Conservation (phyloP, 768 basidiomycete genomes). For the Boletellus sp. region DNA sequence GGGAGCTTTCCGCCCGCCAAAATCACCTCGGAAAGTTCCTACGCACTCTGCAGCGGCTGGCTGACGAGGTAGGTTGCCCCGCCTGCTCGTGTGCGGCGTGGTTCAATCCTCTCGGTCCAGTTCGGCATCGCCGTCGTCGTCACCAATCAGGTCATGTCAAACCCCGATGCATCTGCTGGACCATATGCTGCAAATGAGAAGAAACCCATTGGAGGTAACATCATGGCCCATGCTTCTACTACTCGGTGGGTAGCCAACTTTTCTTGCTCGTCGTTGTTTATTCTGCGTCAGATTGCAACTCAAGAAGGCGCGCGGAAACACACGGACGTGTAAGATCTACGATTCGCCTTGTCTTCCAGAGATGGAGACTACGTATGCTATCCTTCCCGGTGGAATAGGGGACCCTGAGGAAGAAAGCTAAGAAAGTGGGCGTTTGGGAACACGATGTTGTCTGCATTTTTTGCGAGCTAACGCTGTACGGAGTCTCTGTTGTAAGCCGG, state of each 20-base stretch:
- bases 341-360: constrained; percentile 98
- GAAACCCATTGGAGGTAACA: constrained; percentile 99
- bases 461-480: constrained; percentile 4
- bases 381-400: constrained; percentile 85
- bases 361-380: constrained; percentile 93
- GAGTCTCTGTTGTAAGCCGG: constrained; percentile 11
- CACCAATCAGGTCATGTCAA: constrained; percentile 99
- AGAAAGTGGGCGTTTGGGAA: constrained; percentile 3
- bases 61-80: constrained; percentile 76
- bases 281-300: constrained; percentile 64
- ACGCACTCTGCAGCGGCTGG: constrained; percentile 85
- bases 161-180: constrained; percentile 88
- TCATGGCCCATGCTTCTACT: constrained; percentile 98
- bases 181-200: constrained; percentile 89
- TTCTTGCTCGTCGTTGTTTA: constrained; percentile 5
- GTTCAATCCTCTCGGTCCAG: constrained; percentile 39
- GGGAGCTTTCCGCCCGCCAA: constrained; percentile 92
- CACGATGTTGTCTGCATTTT: neutral
- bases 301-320: constrained; percentile 88
- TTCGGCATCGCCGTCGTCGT: constrained; percentile 98
- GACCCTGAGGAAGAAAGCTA: constrained; percentile 88
- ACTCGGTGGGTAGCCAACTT: constrained; percentile 59
- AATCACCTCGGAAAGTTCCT: constrained; percentile 95
- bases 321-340: constrained; percentile 93
- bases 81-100: constrained; percentile 1